These are phyloP conservation scores for Magnusiomyces ingens DNA, from an alignment of 1,139 yeast species.

Conservation along the genomic window DNA sequence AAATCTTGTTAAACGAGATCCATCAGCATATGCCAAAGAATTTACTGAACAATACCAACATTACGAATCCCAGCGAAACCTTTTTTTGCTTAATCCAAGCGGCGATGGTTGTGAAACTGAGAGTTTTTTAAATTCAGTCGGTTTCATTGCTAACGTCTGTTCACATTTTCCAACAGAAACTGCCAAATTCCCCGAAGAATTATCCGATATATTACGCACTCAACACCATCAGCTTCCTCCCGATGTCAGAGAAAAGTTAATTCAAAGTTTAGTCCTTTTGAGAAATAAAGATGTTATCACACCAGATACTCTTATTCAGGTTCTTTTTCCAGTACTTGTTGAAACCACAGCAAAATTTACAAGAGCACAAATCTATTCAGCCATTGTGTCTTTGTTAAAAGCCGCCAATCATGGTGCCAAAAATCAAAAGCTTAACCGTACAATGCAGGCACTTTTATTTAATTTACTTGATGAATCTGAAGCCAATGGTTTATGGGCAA, in stretches of 20 bases:
- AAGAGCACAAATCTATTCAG: constrained; percentile 73
- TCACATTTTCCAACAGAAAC: constrained; percentile 87
- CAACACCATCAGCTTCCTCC: constrained; percentile 80
- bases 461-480: constrained; percentile 67
- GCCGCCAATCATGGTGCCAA: constrained; percentile 77
- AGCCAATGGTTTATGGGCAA: constrained; percentile 83
- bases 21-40: constrained; percentile 86
- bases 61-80: constrained; percentile 82
- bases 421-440: constrained; percentile 78
- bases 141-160: constrained; percentile 89
- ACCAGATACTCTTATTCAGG: constrained; percentile 75
- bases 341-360: constrained; percentile 71
- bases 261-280: constrained; percentile 82
- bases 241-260: constrained; percentile 82
- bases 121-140: constrained; percentile 68
- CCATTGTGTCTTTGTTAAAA: constrained; percentile 71
- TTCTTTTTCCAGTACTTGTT: constrained; percentile 76
- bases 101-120: constrained; percentile 57
- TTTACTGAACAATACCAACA: constrained; percentile 88
- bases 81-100: constrained; percentile 56
- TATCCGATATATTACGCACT: constrained; percentile 57
- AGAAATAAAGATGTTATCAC: constrained; percentile 78
- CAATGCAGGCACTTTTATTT: constrained; percentile 87
- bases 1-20: constrained; percentile 88
- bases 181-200: constrained; percentile 70